Conservation (phyloP, 352 stramenopile genomes). For the Pythium inflatum region DNA sequence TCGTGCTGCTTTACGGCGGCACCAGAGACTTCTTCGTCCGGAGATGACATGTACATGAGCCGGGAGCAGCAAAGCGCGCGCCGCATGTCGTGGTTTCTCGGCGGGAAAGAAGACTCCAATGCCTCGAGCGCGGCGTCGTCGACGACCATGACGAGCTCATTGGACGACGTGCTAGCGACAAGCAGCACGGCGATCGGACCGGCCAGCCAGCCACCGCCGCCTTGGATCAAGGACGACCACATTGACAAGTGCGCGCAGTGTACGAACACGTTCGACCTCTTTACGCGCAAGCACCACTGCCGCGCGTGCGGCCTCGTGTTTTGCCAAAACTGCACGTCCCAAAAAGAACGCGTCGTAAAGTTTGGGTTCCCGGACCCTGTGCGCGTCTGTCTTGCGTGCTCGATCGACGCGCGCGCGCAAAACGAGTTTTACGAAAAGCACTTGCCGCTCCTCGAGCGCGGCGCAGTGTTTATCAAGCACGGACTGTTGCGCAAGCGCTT, state of each 20-base stretch:
- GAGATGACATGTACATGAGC: conserved; percentile 40
- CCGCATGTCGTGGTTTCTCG: conserved; percentile 33
- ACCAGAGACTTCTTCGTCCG: conserved; percentile 12
- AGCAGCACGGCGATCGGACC: conserved; percentile 26
- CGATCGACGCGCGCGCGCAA: conserved; percentile 44
- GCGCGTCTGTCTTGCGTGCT: conserved; percentile 55
- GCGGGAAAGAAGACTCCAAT: background rate
- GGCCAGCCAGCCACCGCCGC: conserved; percentile 47
- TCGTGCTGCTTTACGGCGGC: conserved; percentile 66
- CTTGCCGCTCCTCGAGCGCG: conserved; percentile 60
- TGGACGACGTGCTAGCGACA: conserved; percentile 23
- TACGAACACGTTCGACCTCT: conserved; percentile 63
- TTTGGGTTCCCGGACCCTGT: conserved; percentile 66
- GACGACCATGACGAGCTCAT: background rate
- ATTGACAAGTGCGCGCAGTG: conserved; percentile 60
- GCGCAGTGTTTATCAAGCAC: conserved; percentile 75
- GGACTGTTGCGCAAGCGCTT: conserved; percentile 60
- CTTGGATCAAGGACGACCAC: conserved; percentile 63
- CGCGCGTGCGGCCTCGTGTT: conserved; percentile 74
- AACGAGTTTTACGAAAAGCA: conserved; percentile 73
- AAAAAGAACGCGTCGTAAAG: conserved; percentile 68
- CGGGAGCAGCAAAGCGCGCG: conserved; percentile 27
- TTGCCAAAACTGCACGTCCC: conserved; percentile 49
- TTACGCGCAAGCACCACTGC: conserved; percentile 88
- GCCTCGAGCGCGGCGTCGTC: background rate